Evolutionary conservation across 805 yeast genomes (phyloP).

Genomic region (Lachancea thermotolerans): DNA sequence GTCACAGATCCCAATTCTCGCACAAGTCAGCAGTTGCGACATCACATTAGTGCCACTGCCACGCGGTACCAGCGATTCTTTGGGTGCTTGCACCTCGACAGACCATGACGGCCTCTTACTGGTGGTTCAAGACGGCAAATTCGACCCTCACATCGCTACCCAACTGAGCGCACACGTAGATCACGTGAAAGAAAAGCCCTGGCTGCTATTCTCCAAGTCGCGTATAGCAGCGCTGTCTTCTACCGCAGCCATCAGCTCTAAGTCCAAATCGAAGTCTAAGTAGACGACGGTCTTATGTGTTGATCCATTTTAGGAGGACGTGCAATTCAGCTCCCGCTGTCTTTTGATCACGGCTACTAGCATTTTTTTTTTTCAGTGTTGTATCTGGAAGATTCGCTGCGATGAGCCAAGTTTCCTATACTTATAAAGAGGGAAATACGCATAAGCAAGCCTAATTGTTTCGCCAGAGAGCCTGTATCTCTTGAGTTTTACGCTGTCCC

Average conservation of each 20-base stretch:
- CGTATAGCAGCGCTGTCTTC: conserved; percentile 7
- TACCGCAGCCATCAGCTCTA: conserved; percentile 2
- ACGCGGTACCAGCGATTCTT: conserved; percentile 28
- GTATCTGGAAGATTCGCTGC: neutral
- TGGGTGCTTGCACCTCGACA: conserved; percentile 9
- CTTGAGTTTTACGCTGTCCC: neutral
- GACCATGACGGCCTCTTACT: conserved; percentile 22
- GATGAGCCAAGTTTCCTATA: neutral
- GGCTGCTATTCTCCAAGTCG: conserved; percentile 16
- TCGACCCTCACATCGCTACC: conserved; percentile 17
- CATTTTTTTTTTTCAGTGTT: neutral
- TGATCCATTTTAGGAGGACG: neutral
- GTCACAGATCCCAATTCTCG: conserved; percentile 52
- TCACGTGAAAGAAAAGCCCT: conserved; percentile 15
- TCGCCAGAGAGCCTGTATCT: neutral
- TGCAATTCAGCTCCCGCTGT: neutral
- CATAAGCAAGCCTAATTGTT: neutral
- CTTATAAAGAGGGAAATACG: neutral
- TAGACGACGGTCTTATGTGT: neutral
- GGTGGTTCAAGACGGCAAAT: conserved; percentile 16
- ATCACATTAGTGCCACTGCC: conserved; percentile 61
- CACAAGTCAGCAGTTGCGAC: conserved; percentile 32
- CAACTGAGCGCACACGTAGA: conserved; percentile 16
- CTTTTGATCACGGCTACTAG: neutral
- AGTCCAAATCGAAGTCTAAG: neutral